These are phyloP conservation scores for Plasmodium fragile DNA, from an alignment of 169 alveolate species.

Conservation along the genomic window DNA sequence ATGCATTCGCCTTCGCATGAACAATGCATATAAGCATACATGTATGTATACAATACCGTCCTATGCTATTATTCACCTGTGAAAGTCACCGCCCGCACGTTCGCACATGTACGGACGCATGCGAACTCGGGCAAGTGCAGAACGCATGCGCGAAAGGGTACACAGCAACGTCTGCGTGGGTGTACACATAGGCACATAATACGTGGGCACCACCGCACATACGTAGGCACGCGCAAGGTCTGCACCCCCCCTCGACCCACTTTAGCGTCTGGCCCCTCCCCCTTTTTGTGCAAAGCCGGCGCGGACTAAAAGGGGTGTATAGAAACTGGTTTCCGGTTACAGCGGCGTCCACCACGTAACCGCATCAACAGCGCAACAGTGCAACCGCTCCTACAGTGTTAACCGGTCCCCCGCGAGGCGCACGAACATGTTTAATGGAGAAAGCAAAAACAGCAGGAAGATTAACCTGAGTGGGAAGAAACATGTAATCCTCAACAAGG, in stretches of 20 bases:
- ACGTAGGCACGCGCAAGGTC: not conserved
- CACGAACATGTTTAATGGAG: conserved; percentile 69
- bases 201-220: not conserved
- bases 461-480: conserved; percentile 71
- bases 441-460: conserved; percentile 59
- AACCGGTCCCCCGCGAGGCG: not conserved
- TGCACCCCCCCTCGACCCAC: not conserved
- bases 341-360: not conserved
- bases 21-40: not conserved
- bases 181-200: not conserved
- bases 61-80: not conserved
- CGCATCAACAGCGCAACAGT: not conserved
- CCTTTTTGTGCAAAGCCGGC: not conserved
- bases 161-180: not conserved
- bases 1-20: not conserved
- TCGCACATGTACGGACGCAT: not conserved
- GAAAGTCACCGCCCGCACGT: not conserved
- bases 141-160: not conserved
- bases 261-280: not conserved
- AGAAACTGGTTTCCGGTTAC: not conserved
- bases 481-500: conserved; percentile 42
- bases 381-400: not conserved
- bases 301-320: not conserved
- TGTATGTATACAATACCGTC: not conserved
- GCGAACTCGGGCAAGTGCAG: not conserved